Conservation (phyloP, 495 filamentous ascomycete genomes). For the Aspergillus ellipticus region DNA sequence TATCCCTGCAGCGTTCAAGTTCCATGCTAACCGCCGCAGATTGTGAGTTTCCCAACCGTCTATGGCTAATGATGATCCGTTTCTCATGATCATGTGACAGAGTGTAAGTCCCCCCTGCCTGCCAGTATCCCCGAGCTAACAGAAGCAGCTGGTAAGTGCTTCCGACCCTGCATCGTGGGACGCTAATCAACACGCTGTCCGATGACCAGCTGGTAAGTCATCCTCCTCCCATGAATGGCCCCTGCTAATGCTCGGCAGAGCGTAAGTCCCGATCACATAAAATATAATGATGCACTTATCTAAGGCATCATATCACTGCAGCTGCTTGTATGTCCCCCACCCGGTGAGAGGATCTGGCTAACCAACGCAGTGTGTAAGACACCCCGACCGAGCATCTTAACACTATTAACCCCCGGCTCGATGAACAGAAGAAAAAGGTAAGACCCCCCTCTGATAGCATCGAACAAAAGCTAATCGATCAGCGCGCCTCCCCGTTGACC, state of each 20-base stretch:
- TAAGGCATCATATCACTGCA: neutral
- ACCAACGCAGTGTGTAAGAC: constrained; percentile 3
- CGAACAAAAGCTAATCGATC: neutral
- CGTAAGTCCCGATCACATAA: neutral
- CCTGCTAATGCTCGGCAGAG: neutral
- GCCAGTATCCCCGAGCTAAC: neutral
- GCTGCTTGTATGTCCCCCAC: neutral
- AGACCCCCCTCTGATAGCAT: neutral
- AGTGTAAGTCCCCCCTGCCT: constrained; percentile 8
- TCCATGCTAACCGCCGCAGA: neutral
- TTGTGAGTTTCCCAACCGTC: neutral
- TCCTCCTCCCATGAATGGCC: neutral
- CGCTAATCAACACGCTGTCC: neutral
- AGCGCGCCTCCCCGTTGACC: constrained; percentile 9
- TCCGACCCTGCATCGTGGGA: neutral
- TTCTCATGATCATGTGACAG: constrained; percentile 4
- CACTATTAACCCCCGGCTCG: neutral
- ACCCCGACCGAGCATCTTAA: neutral
- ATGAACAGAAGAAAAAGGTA: constrained; percentile 5
- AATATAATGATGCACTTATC: neutral
- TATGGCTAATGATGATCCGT: neutral
- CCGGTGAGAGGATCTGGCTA: neutral
- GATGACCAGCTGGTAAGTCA: neutral
- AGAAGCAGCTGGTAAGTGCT: constrained; percentile 10
- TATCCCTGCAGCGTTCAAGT: neutral